Conservation (phyloP, 2,329 filamentous ascomycete genomes). For the Diaporthe helianthi region DNA sequence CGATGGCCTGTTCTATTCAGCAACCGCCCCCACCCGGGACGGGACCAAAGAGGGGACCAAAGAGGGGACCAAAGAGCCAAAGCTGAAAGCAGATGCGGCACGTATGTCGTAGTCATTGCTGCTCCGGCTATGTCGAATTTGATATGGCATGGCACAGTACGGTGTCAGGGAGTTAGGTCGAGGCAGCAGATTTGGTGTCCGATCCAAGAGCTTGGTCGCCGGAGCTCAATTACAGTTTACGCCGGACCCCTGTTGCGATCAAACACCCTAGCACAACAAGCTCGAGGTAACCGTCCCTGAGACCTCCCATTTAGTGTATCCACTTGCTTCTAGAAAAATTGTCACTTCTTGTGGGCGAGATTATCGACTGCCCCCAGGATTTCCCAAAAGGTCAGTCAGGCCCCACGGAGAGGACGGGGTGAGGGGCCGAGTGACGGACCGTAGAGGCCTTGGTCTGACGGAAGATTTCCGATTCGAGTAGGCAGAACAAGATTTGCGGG, state of each 20-base stretch:
- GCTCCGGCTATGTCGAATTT: too few species aligned
- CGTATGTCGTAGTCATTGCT: background rate
- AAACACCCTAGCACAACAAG: slow-evolving; percentile 11
- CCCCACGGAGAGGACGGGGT: background rate
- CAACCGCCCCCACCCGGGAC: background rate
- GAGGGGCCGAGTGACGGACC: background rate
- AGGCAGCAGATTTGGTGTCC: slow-evolving; percentile 7
- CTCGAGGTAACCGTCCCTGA: slow-evolving; percentile 19
- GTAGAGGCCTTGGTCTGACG: slow-evolving; percentile 10
- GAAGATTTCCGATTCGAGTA: slow-evolving; percentile 3
- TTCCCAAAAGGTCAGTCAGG: slow-evolving; percentile 5
- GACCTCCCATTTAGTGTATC: slow-evolving; percentile 7
- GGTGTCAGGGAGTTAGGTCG: background rate
- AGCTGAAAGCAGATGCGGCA: background rate
- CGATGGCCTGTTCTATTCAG: background rate
- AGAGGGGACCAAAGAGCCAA: background rate
- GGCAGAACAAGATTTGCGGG: background rate
- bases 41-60: background rate
- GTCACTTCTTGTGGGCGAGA: slow-evolving; percentile 21
- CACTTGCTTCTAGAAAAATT: slow-evolving; percentile 23
- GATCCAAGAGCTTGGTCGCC: slow-evolving; percentile 16
- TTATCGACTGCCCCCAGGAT: background rate
- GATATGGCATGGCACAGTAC: background rate
- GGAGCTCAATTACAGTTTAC: background rate
- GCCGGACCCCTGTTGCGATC: slow-evolving; percentile 9